Evolutionary conservation across 1,284 basidiomycete genomes (phyloP).

Genomic region (Somion occarium): DNA sequence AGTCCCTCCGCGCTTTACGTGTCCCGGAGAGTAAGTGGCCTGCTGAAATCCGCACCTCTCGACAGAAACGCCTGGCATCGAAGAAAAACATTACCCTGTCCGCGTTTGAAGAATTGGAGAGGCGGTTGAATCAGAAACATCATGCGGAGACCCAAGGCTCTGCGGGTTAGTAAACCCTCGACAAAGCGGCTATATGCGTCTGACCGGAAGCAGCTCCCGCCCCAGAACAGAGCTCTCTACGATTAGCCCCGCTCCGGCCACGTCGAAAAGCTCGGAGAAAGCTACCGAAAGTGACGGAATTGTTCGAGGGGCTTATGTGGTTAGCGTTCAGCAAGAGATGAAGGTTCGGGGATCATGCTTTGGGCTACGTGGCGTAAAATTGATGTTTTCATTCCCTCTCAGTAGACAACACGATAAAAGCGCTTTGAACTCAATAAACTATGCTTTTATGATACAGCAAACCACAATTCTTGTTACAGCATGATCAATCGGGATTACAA

Average conservation of each 20-base stretch:
- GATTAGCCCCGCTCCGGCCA: background rate
- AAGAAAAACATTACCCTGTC: constrained; percentile 36
- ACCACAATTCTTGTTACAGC: too few relatives aligned
- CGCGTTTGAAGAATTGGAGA: constrained; percentile 69
- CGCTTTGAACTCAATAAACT: too few relatives aligned
- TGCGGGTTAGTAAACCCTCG: background rate
- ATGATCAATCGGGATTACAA: too few relatives aligned
- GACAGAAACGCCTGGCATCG: constrained; percentile 13
- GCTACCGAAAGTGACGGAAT: constrained; percentile 4
- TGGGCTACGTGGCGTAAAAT: too few relatives aligned
- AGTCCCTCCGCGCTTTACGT: constrained; percentile 40
- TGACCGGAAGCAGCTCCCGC: background rate
- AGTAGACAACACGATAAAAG: too few relatives aligned
- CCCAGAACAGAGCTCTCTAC: background rate
- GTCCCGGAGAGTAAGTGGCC: constrained; percentile 71
- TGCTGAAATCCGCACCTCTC: constrained; percentile 26
- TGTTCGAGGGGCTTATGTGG: constrained; percentile 28
- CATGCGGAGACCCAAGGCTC: background rate
- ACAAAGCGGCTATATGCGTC: background rate
- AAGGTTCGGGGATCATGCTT: too few relatives aligned
- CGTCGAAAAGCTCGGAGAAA: background rate
- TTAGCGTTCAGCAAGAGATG: constrained; percentile 27
- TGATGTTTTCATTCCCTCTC: too few relatives aligned
- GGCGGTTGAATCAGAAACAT: constrained; percentile 32
- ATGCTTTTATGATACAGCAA: too few relatives aligned